Base-by-base conservation (phyloP, 768 basidiomycete species). In the Brasilioporus rufonigricans region DNA sequence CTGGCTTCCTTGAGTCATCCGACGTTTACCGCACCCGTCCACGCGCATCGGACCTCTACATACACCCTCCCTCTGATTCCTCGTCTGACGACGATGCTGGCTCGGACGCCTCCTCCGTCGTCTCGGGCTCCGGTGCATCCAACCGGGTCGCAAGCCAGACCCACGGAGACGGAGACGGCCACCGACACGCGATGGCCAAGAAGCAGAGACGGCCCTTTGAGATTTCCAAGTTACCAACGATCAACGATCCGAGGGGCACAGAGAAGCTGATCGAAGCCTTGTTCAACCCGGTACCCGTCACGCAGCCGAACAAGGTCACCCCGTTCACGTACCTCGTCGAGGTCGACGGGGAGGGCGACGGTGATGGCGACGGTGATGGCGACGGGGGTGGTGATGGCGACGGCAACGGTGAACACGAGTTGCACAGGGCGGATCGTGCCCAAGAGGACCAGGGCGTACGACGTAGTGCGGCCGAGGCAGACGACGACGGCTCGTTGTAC, bases 241-340 rank as follows among this genome's bases (percentile, higher is more conserved):
- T 81, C 4, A 77, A 80, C 57, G 84, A 86, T 1, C 78, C 84
- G 2, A 80, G 80, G 48, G 81, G 83, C 14, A 91, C 89, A 0
- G 88, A 89, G 65, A 76, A 76, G 35, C 76, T 92, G 39, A 91
- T 91, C 64, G 90, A 92, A 52, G 83, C 87, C 6, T 67, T 92
- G 24, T 92, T 92, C 66, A 92, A 92, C 61, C 89, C 90, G 2
- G 76, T 77, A 2, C 78, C 76, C 2, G 80, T 80, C 10, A 73
- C 72, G 2, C 59, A 60, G 5, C 56, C 52, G 1, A 47, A 24
- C 32, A 55, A 53, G 38, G 56, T 70, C 19, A 69, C 62, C 5
- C 75, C 74, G 5, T 75, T 76, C 57, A 76, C 75, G 8, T 75
- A 72, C 50, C 71, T 73, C 38, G 60, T 65, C 40, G 74, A 71